phyloP scores from a whole-genome alignment of 257 asterid genomes.

The Forsythia suspensa region DNA sequence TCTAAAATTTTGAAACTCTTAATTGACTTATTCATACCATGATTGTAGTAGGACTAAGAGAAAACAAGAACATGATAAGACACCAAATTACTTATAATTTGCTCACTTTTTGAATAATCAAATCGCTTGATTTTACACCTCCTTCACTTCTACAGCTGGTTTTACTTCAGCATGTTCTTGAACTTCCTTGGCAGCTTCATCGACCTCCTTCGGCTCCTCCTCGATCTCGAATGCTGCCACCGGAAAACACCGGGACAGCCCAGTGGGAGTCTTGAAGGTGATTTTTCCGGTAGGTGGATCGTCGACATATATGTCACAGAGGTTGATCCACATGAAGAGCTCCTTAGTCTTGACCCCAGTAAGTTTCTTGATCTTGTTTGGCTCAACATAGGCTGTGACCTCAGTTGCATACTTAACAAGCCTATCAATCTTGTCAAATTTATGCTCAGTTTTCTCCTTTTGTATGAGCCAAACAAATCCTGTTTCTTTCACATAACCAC shows the following conservation, averaged over 20 bases:
- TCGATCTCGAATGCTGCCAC: conserved; percentile 50
- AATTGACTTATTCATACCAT: too few species aligned
- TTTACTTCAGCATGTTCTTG: conserved; percentile 5
- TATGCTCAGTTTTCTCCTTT: conserved; percentile 51
- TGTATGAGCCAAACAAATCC: conserved; percentile 74
- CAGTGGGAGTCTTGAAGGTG: conserved; percentile 61
- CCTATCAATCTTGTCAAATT: conserved; percentile 51
- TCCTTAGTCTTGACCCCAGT: conserved; percentile 76
- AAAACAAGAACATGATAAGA: too few species aligned
- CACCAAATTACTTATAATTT: too few species aligned
- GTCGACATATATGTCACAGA: conserved; percentile 49
- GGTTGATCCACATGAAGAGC: conserved; percentile 56
- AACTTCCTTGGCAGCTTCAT: not conserved
- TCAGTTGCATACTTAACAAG: conserved; percentile 50
- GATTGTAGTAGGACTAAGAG: too few species aligned
- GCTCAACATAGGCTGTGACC: conserved; percentile 61
- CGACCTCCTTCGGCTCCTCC: conserved; percentile 10
- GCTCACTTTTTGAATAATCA: too few species aligned
- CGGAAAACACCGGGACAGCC: conserved; percentile 53
- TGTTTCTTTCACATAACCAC: conserved; percentile 54
- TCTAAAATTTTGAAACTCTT: too few species aligned
- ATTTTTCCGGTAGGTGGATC: conserved; percentile 52
- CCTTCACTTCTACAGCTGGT: conserved; percentile 24
- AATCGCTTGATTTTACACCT: not conserved
- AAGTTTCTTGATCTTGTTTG: conserved; percentile 41